A percentile compares a stretch with the other conserved stretches of the same genome.
Evolutionary conservation across 2,329 filamentous ascomycete genomes (phyloP).

Genomic region (Cordyceps cicadae): DNA sequence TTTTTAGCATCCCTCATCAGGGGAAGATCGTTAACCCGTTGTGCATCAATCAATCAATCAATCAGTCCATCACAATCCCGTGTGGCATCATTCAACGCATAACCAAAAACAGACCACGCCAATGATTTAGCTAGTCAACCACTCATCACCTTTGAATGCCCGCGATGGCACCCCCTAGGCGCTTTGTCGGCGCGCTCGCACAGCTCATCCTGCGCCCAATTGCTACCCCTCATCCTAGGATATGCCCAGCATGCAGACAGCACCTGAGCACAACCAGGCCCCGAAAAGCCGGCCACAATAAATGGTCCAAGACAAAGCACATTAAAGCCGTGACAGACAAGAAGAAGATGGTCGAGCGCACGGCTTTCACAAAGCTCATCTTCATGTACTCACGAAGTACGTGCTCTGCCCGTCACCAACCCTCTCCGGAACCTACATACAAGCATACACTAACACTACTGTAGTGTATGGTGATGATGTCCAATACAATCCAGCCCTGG

Average conservation of each 20-base stretch:
- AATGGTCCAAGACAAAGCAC: conserved; percentile 95
- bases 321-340: conserved; percentile 83
- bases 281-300: conserved; percentile 65
- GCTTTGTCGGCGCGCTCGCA: neutral
- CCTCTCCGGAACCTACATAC: neutral
- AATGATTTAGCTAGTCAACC: neutral
- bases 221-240: neutral
- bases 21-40: conserved; percentile 25
- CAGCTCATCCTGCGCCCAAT: neutral
- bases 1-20: neutral
- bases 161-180: neutral
- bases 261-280: conserved; percentile 37
- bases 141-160: too few relatives aligned
- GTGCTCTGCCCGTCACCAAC: conserved; percentile 15
- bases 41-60: neutral
- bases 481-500: conserved; percentile 66
- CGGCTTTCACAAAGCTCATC: conserved; percentile 62
- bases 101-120: neutral
- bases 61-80: neutral
- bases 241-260: conserved; percentile 43
- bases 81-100: neutral
- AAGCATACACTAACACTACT: conserved; percentile 6
- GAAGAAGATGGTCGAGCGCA: conserved; percentile 66
- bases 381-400: conserved; percentile 65
- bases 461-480: conserved; percentile 69